Percentiles rank a stretch among this genome's conserved stretches.
phyloP scores from a whole-genome alignment of 345 rosid species.

The Aquilaria malaccensis region DNA sequence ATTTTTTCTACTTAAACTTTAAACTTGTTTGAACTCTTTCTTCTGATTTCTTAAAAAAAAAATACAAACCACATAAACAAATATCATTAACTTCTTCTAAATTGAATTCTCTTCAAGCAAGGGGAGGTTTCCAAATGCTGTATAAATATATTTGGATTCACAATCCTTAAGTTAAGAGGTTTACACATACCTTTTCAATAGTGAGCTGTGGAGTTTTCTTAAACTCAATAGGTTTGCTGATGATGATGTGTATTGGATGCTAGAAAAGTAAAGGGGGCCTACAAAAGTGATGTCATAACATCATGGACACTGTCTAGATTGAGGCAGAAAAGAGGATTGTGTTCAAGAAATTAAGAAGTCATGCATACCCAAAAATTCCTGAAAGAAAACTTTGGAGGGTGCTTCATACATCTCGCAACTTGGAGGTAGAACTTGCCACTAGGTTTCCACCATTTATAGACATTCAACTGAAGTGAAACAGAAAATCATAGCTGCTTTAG shows the following conservation, averaged over 20 bases:
- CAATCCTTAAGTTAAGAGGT: not conserved
- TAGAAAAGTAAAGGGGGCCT: constrained; percentile 71
- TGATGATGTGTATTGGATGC: constrained; percentile 75
- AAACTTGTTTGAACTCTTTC: too few relatives aligned
- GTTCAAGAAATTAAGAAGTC: not conserved
- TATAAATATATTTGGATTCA: too few relatives aligned
- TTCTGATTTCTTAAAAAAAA: too few relatives aligned
- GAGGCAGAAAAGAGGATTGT: not conserved
- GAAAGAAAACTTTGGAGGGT: constrained; percentile 58
- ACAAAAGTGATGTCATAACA: constrained; percentile 5
- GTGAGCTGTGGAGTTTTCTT: constrained; percentile 59
- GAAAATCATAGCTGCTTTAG: constrained; percentile 3
- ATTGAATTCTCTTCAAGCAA: too few relatives aligned
- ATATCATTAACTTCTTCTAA: too few relatives aligned
- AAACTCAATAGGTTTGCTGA: constrained; percentile 76
- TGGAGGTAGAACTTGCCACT: constrained; percentile 45
- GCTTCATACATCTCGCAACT: constrained; percentile 70
- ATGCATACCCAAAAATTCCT: constrained; percentile 76
- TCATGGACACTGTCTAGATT: not conserved
- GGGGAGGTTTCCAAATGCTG: not conserved
- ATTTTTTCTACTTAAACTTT: too few relatives aligned
- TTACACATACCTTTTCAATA: constrained; percentile 59
- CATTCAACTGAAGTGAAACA: constrained; percentile 38
- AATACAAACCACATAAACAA: too few relatives aligned
- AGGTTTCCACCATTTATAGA: constrained; percentile 97